Evolutionary conservation across 208 protist species (phyloP), one percentile per base, ranked within the genome.

Genomic region (Trypanosoma vivax): DNA sequence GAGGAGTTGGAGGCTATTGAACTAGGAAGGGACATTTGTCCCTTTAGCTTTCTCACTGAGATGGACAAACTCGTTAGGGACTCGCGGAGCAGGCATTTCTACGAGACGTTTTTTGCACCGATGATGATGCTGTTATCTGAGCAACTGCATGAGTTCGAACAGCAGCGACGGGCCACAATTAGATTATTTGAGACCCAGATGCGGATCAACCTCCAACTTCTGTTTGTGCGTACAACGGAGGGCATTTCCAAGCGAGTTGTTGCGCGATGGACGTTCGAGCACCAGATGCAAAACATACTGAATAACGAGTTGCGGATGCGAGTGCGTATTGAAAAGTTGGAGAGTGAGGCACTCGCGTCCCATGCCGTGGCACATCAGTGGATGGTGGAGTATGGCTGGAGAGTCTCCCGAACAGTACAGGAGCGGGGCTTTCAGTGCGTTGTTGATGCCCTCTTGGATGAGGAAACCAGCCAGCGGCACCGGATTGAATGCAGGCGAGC

Each of bases 201-300:
- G 31, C 38, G 48, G 16, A 47, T 41, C 16, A 14, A 31, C 2
- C 27, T 5, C 35, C 58, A 41, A 31, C 27, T 50, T 1, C 21
- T 56, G 0, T 43, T 64, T 54, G 33, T 24, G 16, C 3, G 13
- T 35, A 7, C 34, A 3, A 43, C n/a, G 23, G 14, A 33, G 7
- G 48, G 16, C 11, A 16, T 6, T 7, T 16, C n/a, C 2, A 39
- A 28, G 19, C 16, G 9, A 29, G 19, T 42, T 14, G 58, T 42
- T 9, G 2, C 37, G 16, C 58, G 49, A 50, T 56, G 58, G 48
- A 64, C 56, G 58, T 13, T 48, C 13, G 5, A 40, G 27, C 58
- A 54, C 33, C 49, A 47, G 30, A 25, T 52, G n/a, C 18, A 11
- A 27, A 4, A 56, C 7, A 6, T 64, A 23, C 13, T 28, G 29